These are phyloP conservation scores for Citrullus mucosospermus DNA, from an alignment of 306 rosid genomes.

Conservation along the genomic window DNA sequence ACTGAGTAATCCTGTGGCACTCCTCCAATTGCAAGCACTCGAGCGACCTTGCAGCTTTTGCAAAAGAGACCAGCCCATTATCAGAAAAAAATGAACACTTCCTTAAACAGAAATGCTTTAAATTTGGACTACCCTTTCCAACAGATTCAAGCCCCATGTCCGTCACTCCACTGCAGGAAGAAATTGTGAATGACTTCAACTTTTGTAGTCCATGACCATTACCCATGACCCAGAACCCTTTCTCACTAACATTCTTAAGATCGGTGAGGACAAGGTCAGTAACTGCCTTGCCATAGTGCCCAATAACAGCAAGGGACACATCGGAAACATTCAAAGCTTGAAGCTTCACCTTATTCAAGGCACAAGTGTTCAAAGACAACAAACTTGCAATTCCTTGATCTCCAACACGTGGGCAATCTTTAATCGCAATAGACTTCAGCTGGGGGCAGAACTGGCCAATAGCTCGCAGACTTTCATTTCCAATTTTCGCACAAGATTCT, in stretches of 20 bases:
- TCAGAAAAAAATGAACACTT: constrained; percentile 63
- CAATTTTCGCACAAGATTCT: constrained; percentile 66
- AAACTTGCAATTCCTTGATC: constrained; percentile 70
- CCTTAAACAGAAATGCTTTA: constrained; percentile 41
- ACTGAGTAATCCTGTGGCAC: constrained; percentile 85
- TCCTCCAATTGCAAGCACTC: constrained; percentile 77
- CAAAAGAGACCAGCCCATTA: constrained; percentile 56
- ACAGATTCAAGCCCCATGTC: constrained; percentile 64
- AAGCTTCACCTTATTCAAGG: constrained; percentile 56
- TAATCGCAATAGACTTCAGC: constrained; percentile 48
- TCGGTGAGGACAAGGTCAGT: constrained; percentile 48
- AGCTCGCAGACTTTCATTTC: constrained; percentile 67
- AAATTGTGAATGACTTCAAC: constrained; percentile 50
- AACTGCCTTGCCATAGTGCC: constrained; percentile 65
- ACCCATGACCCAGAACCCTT: constrained; percentile 95
- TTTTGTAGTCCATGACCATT: constrained; percentile 77
- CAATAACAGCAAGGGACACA: constrained; percentile 81
- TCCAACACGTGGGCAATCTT: constrained; percentile 50
- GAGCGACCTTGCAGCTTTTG: constrained; percentile 55
- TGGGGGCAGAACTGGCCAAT: constrained; percentile 58
- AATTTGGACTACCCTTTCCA: constrained; percentile 82
- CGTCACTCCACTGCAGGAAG: constrained; percentile 61
- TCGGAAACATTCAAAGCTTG: constrained; percentile 66
- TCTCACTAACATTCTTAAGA: constrained; percentile 59
- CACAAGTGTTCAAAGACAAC: constrained; percentile 40